A percentile compares a stretch with the other conserved stretches of the same genome.
These are phyloP conservation scores for Starmera caribaea DNA, from an alignment of 805 yeast genomes.

Conservation along the genomic window DNA sequence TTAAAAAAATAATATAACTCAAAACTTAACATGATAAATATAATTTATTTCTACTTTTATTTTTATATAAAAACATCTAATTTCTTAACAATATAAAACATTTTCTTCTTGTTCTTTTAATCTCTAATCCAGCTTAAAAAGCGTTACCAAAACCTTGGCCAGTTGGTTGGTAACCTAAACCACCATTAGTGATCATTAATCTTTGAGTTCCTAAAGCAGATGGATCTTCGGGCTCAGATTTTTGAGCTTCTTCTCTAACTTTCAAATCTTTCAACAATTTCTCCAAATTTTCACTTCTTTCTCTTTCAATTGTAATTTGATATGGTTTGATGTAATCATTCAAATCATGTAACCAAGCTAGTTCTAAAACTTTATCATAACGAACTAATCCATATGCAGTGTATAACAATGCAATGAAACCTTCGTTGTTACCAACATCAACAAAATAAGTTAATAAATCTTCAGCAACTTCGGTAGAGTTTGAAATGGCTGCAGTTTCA, in stretches of 20 bases:
- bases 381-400: constrained; percentile 73
- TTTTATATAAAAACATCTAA: too few species aligned
- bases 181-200: constrained; percentile 75
- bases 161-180: constrained; percentile 58
- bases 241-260: constrained; percentile 54
- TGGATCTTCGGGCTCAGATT: constrained; percentile 35
- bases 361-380: constrained; percentile 78
- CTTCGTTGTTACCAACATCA: constrained; percentile 93
- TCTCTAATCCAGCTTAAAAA: constrained; percentile 15
- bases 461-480: constrained; percentile 72
- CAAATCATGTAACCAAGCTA: constrained; percentile 84
- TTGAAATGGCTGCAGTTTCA: constrained; percentile 80
- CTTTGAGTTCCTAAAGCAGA: constrained; percentile 51
- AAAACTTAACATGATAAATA: too few species aligned
- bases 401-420: constrained; percentile 83
- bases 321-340: constrained; percentile 87
- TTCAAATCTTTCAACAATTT: constrained; percentile 63
- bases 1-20: too few species aligned
- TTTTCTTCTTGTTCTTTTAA: not conserved
- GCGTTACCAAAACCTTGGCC: constrained; percentile 65
- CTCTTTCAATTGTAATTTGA: constrained; percentile 74
- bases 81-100: too few species aligned
- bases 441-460: constrained; percentile 87
- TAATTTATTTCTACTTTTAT: too few species aligned
- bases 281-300: constrained; percentile 58